Percentiles rank a stretch among this genome's conserved stretches.
Conservation (phyloP, 352 stramenopile genomes). For the Peronospora destructor region DNA sequence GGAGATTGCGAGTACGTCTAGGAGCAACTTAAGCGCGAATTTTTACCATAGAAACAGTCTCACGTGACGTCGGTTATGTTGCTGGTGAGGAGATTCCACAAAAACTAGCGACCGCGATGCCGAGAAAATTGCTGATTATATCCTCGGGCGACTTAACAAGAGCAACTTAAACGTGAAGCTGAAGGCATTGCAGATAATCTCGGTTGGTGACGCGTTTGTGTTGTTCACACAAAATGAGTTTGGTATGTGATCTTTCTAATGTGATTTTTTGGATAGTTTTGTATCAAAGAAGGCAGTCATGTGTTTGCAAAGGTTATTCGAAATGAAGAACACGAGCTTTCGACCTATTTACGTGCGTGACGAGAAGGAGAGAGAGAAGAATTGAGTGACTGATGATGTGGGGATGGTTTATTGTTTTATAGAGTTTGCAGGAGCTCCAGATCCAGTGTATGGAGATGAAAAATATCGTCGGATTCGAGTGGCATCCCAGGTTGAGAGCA, state of each 20-base stretch:
- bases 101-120: slow-evolving; percentile 57
- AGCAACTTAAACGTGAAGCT: slow-evolving; percentile 82
- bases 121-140: slow-evolving; percentile 75
- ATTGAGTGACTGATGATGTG: not conserved
- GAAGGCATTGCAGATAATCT: slow-evolving; percentile 82
- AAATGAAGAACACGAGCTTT: slow-evolving; percentile 65
- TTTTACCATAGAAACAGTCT: not conserved
- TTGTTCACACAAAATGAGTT: no score
- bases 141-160: slow-evolving; percentile 68
- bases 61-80: slow-evolving; percentile 5
- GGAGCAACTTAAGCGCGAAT: not conserved
- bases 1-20: slow-evolving; percentile 64
- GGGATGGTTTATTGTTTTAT: not conserved
- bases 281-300: slow-evolving; percentile 57
- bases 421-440: slow-evolving; percentile 72
- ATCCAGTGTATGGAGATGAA: slow-evolving; percentile 77
- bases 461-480: slow-evolving; percentile 81
- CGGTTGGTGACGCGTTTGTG: slow-evolving; percentile 28
- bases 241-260: no score
- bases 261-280: slow-evolving; percentile 40
- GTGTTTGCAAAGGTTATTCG: slow-evolving; percentile 54
- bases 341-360: slow-evolving; percentile 61
- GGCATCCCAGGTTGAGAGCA: slow-evolving; percentile 46
- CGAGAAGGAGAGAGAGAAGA: not conserved
- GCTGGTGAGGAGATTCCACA: slow-evolving; percentile 35